These are phyloP conservation scores for Senna tora DNA, from an alignment of 306 rosid genomes.

Conservation along the genomic window DNA sequence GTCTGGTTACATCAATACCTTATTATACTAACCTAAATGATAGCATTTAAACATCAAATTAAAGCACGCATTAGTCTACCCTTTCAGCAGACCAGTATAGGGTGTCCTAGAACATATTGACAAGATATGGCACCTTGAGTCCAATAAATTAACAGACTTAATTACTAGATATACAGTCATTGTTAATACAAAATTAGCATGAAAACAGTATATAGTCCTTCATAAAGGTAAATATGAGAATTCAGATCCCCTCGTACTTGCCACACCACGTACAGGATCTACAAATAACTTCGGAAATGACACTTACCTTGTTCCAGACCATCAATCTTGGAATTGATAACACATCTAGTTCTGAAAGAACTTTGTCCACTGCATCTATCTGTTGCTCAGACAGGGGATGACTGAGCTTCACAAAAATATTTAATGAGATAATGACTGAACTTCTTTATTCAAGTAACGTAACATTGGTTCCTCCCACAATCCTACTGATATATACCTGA, in stretches of 20 bases:
- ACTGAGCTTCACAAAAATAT: slow-evolving; percentile 62
- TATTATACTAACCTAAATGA: background rate
- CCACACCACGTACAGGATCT: slow-evolving; percentile 8
- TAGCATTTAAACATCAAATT: background rate
- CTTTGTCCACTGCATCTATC: slow-evolving; percentile 94
- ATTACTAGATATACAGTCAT: background rate
- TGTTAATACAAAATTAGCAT: background rate
- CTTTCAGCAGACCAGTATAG: background rate
- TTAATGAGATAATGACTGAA: slow-evolving; percentile 32
- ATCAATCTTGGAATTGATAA: slow-evolving; percentile 83
- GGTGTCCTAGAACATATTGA: background rate
- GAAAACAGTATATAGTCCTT: background rate
- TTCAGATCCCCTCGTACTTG: slow-evolving; percentile 19
- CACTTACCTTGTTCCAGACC: slow-evolving; percentile 89
- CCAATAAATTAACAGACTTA: background rate
- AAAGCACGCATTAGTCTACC: background rate
- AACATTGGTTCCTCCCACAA: slow-evolving; percentile 28
- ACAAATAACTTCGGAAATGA: slow-evolving; percentile 1
- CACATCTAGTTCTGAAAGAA: slow-evolving; percentile 81
- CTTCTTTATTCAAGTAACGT: slow-evolving; percentile 4
- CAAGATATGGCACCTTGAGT: background rate
- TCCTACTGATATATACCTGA: slow-evolving; percentile 62
- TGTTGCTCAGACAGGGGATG: slow-evolving; percentile 94
- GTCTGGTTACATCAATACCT: slow-evolving; percentile 1
- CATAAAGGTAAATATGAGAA: background rate